phyloP scores from a whole-genome alignment of 805 yeast genomes.

The Komagataella pastoris region DNA sequence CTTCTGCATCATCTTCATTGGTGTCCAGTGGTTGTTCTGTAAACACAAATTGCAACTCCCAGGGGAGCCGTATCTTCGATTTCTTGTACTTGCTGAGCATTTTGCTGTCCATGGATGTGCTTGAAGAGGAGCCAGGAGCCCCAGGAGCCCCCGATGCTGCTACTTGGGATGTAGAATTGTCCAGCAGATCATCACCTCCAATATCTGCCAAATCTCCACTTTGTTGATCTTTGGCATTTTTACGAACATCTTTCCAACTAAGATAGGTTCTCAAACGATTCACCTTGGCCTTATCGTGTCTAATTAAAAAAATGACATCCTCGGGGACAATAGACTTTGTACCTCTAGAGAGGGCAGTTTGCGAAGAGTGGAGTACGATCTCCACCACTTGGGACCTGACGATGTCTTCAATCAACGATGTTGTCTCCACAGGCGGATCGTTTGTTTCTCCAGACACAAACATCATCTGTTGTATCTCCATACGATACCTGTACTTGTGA shows the following conservation, averaged over 20 bases:
- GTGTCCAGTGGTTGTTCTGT: constrained; percentile 76
- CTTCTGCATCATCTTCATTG: constrained; percentile 51
- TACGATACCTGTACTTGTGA: constrained; percentile 59
- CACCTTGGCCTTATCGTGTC: constrained; percentile 92
- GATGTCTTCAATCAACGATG: constrained; percentile 88
- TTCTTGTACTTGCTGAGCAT: constrained; percentile 50
- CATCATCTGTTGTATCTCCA: constrained; percentile 98
- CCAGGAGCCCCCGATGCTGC: constrained; percentile 25
- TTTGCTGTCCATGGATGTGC: constrained; percentile 24
- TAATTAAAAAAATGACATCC: constrained; percentile 81
- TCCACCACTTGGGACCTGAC: constrained; percentile 93
- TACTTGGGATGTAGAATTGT: constrained; percentile 21
- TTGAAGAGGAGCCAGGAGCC: constrained; percentile 17
- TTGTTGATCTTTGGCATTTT: constrained; percentile 52
- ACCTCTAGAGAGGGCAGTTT: constrained; percentile 68
- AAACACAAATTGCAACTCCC: constrained; percentile 94
- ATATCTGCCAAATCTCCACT: constrained; percentile 24
- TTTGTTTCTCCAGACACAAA: constrained; percentile 92
- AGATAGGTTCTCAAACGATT: constrained; percentile 80
- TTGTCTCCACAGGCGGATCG: constrained; percentile 87
- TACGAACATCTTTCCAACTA: constrained; percentile 95
- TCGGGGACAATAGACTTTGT: constrained; percentile 80
- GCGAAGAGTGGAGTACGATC: constrained; percentile 58
- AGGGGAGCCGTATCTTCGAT: constrained; percentile 73
- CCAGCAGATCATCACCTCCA: constrained; percentile 20